These are phyloP conservation scores for Microcyclospora tardicrescens DNA, from an alignment of 2,329 filamentous ascomycete genomes.

Conservation along the genomic window DNA sequence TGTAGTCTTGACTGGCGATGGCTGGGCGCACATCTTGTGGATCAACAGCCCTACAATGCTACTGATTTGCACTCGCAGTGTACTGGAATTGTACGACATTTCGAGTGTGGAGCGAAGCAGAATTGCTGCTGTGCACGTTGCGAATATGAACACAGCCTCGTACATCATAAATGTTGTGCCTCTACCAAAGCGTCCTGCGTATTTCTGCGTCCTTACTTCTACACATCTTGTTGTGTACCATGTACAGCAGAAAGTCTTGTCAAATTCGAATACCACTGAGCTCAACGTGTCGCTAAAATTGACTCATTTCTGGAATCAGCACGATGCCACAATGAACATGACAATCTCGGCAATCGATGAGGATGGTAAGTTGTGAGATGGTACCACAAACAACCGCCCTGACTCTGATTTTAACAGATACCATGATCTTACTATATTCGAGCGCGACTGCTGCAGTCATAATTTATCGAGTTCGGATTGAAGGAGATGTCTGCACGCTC, in stretches of 20 bases:
- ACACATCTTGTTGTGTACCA: slow-evolving; percentile 32
- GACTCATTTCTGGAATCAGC: slow-evolving; percentile 41
- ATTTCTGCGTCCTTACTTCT: slow-evolving; percentile 49
- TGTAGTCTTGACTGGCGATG: slow-evolving; percentile 26
- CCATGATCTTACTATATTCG: slow-evolving; percentile 1
- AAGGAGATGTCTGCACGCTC: neutral
- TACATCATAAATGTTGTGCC: slow-evolving; percentile 47
- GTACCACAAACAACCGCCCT: slow-evolving; percentile 16
- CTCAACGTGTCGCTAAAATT: slow-evolving; percentile 33
- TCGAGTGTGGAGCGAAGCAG: slow-evolving; percentile 6
- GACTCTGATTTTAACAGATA: slow-evolving; percentile 12
- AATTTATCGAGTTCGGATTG: slow-evolving; percentile 13
- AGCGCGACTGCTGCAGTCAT: slow-evolving; percentile 14
- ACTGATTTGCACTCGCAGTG: slow-evolving; percentile 39
- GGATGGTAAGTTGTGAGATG: slow-evolving; percentile 17
- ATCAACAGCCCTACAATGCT: slow-evolving; percentile 34
- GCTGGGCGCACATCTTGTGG: slow-evolving; percentile 41
- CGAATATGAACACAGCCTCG: slow-evolving; percentile 18
- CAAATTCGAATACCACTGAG: neutral
- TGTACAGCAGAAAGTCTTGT: slow-evolving; percentile 14
- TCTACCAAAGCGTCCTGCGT: slow-evolving; percentile 34
- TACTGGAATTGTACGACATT: slow-evolving; percentile 25
- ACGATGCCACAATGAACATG: slow-evolving; percentile 39
- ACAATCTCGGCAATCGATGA: slow-evolving; percentile 14
- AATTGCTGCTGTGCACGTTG: slow-evolving; percentile 17